Percentiles rank a stretch among this genome's conserved stretches.
phyloP scores from a whole-genome alignment of 345 rosid genomes.

The Arabis alpina region DNA sequence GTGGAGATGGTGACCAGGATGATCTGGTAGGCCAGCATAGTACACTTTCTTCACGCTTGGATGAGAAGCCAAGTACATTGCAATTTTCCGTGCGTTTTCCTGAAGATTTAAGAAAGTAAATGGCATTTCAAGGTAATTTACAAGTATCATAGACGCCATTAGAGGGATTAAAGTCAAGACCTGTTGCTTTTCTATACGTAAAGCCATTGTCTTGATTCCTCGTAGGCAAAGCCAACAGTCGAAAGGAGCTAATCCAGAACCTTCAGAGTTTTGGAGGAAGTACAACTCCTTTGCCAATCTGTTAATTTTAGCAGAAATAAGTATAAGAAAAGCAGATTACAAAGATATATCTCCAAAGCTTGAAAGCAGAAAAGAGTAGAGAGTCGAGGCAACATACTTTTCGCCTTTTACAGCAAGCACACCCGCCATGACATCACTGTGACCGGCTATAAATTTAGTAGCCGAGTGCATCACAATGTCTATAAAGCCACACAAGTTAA shows the following conservation, averaged over 20 bases:
- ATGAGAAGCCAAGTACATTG: conserved; percentile 79
- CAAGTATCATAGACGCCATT: neutral
- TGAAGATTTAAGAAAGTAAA: conserved; percentile 30
- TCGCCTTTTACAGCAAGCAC: conserved; percentile 94
- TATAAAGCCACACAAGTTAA: conserved; percentile 40
- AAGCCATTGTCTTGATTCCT: conserved; percentile 91
- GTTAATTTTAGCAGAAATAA: conserved; percentile 7
- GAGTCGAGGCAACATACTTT: conserved; percentile 55
- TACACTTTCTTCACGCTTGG: conserved; percentile 83
- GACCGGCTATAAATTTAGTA: conserved; percentile 93
- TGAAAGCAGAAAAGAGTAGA: conserved; percentile 5
- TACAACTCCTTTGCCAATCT: conserved; percentile 83
- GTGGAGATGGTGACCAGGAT: conserved; percentile 86
- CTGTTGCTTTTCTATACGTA: conserved; percentile 96
- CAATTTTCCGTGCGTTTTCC: conserved; percentile 91
- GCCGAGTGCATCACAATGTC: conserved; percentile 99
- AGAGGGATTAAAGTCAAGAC: conserved; percentile 43
- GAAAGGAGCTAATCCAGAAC: conserved; percentile 94
- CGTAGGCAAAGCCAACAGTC: conserved; percentile 97
- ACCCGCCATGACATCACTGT: conserved; percentile 96
- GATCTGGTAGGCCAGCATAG: conserved; percentile 84
- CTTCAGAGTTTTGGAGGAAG: conserved; percentile 96
- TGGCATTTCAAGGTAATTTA: neutral
- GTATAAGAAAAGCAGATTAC: too few relatives aligned
- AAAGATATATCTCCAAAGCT: neutral